Conservation (phyloP, 2,329 filamentous ascomycete genomes). For the Talaromyces sp. region DNA sequence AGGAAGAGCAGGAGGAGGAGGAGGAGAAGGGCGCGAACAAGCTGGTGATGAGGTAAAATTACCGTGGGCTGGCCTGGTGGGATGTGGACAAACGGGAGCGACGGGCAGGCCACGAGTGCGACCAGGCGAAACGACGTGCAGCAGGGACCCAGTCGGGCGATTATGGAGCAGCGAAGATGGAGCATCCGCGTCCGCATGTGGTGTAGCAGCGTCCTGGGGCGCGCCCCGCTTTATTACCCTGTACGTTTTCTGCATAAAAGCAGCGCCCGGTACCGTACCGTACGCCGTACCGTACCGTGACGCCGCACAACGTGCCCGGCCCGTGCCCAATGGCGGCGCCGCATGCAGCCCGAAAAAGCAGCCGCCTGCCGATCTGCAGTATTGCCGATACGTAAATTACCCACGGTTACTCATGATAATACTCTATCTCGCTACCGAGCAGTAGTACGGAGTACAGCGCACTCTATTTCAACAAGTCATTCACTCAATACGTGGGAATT, state of each 20-base stretch:
- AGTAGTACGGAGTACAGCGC: no score
- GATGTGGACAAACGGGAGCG: not conserved
- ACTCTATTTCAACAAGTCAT: no score
- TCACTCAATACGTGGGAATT: not conserved
- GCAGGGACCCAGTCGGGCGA: slow-evolving; percentile 2
- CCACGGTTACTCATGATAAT: no score
- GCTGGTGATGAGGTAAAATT: slow-evolving; percentile 10
- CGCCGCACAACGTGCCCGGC: not conserved
- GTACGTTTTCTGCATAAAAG: slow-evolving; percentile 4
- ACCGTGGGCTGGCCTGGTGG: not conserved
- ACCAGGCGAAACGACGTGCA: not conserved
- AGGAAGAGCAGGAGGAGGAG: not conserved
- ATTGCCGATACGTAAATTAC: not conserved
- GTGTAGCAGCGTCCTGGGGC: not conserved
- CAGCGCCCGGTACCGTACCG: not conserved
- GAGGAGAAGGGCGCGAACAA: not conserved
- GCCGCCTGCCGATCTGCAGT: not conserved
- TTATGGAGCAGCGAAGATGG: not conserved
- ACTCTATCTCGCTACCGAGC: no score
- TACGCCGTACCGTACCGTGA: not conserved
- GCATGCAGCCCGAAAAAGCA: not conserved
- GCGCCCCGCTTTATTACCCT: no score
- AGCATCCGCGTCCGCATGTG: not conserved
- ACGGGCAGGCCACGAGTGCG: not conserved
- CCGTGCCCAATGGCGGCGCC: not conserved